A percentile compares a stretch with the other conserved stretches of the same genome.
Evolutionary conservation across 2,329 filamentous ascomycete species (phyloP).

Genomic region (Colletotrichum sp.): DNA sequence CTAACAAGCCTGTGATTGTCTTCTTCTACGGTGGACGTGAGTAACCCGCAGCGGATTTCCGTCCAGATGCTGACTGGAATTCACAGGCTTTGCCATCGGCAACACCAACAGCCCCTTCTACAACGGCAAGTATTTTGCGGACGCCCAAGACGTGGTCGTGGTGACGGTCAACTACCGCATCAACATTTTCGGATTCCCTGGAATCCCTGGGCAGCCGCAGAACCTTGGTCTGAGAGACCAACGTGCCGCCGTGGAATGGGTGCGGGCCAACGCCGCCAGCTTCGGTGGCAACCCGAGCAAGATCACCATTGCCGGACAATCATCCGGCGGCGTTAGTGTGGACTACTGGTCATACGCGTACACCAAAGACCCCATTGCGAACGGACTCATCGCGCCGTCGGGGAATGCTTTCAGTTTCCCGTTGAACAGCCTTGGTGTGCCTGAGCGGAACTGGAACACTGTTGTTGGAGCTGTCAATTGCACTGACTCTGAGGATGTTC

Average conservation of each 20-base stretch:
- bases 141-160: conserved; percentile 47
- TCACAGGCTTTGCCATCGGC: conserved; percentile 28
- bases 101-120: conserved; percentile 42
- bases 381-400: conserved; percentile 49
- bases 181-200: conserved; percentile 47
- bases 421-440: conserved; percentile 36
- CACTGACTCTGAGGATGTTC: conserved; percentile 21
- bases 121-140: conserved; percentile 46
- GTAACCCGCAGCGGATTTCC: not conserved
- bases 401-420: conserved; percentile 51
- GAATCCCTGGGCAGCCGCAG: conserved; percentile 28
- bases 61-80: not conserved
- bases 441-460: conserved; percentile 45
- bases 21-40: conserved; percentile 41
- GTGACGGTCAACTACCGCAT: conserved; percentile 53
- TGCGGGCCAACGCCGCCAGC: conserved; percentile 45
- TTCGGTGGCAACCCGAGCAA: conserved; percentile 49
- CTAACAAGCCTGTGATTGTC: conserved; percentile 38
- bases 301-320: conserved; percentile 49
- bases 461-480: conserved; percentile 41
- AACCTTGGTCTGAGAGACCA: conserved; percentile 57
- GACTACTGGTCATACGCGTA: conserved; percentile 57
- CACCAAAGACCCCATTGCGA: conserved; percentile 52
- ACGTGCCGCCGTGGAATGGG: conserved; percentile 53
- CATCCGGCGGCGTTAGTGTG: conserved; percentile 42